Evolutionary conservation across 257 asterid genomes (phyloP).

Genomic region (Fraxinus anomala): DNA sequence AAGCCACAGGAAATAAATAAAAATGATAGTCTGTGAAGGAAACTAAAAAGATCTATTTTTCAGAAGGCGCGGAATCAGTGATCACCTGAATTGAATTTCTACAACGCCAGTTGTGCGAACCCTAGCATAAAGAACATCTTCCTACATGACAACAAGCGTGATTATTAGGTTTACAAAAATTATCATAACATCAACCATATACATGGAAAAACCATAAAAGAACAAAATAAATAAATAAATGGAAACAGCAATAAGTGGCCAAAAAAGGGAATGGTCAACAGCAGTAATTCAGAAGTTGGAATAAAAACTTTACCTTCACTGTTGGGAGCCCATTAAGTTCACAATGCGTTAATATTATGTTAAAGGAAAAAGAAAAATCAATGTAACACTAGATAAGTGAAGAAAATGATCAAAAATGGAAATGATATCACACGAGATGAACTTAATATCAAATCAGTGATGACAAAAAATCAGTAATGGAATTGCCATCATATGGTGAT

Average conservation of each 20-base stretch:
- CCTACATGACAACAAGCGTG: constrained; percentile 53
- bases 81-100: constrained; percentile 98
- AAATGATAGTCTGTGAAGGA: constrained; percentile 8
- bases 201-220: neutral
- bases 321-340: neutral
- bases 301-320: neutral
- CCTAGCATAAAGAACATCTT: constrained; percentile 97
- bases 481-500: neutral
- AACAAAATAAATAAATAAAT: neutral
- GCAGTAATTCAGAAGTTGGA: neutral
- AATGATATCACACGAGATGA: neutral
- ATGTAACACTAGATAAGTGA: neutral
- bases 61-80: constrained; percentile 29
- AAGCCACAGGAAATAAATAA: neutral
- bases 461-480: neutral
- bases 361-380: neutral
- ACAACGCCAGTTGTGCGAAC: constrained; percentile 98
- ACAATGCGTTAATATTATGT: neutral
- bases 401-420: neutral
- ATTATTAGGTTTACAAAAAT: constrained; percentile 19
- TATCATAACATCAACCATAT: neutral
- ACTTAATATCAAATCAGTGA: neutral
- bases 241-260: neutral
- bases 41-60: neutral
- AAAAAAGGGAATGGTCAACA: neutral